A percentile compares a stretch with the other conserved stretches of the same genome.
These are phyloP conservation scores for Coemansia sp. DNA, from an alignment of 371 early-diverging fungal genomes.

Conservation along the genomic window DNA sequence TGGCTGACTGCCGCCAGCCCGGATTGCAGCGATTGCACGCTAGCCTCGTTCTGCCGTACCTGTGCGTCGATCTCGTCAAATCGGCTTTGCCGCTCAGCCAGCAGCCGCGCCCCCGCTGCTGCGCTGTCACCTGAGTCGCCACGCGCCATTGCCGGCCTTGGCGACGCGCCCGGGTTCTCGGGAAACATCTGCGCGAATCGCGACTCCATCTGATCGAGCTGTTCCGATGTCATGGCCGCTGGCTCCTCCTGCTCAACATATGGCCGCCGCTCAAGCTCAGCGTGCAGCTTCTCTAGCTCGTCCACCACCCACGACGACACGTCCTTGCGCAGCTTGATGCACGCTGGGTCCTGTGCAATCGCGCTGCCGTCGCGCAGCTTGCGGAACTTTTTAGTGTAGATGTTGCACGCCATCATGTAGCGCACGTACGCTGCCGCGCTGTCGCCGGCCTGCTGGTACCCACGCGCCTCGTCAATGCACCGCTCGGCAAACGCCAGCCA, in stretches of 20 bases:
- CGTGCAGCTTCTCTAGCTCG: slow-evolving; percentile 24
- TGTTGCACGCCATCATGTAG: slow-evolving; percentile 52
- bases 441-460: slow-evolving; percentile 36
- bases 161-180: slow-evolving; percentile 9
- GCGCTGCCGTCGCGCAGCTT: slow-evolving; percentile 54
- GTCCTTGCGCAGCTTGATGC: slow-evolving; percentile 53
- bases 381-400: slow-evolving; percentile 57
- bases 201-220: slow-evolving; percentile 23
- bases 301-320: slow-evolving; percentile 13
- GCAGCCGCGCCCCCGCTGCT: slow-evolving; percentile 4
- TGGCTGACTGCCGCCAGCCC: slow-evolving; percentile 4
- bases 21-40: slow-evolving; percentile 2
- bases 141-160: neutral
- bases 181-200: slow-evolving; percentile 29
- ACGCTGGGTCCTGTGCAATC: slow-evolving; percentile 48
- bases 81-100: slow-evolving; percentile 19
- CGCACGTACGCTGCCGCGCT: slow-evolving; percentile 47
- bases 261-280: slow-evolving; percentile 19
- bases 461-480: slow-evolving; percentile 35
- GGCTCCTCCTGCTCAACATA: slow-evolving; percentile 10
- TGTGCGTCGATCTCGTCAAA: slow-evolving; percentile 45
- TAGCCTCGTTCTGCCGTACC: slow-evolving; percentile 28
- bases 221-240: slow-evolving; percentile 26
- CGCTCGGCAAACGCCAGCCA: slow-evolving; percentile 44
- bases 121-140: neutral